Conservation (phyloP, 228 moss, liverwort and hornwort species). For the Sphagnum fallax region DNA sequence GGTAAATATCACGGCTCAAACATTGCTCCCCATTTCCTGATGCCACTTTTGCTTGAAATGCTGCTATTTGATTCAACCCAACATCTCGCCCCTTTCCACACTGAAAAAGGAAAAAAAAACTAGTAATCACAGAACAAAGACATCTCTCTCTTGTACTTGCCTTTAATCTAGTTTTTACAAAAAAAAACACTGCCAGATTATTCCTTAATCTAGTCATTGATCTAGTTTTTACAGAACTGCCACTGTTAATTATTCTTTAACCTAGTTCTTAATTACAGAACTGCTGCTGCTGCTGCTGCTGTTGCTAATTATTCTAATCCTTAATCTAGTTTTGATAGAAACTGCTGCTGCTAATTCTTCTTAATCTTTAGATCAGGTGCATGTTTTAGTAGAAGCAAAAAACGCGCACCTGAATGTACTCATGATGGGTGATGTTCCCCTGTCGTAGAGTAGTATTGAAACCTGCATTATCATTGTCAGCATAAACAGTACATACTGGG, state of each 20-base stretch:
- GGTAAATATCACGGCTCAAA: conserved; percentile 87
- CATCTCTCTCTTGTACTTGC: not conserved
- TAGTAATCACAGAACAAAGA: too few species aligned
- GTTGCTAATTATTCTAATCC: too few species aligned
- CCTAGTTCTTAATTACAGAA: too few species aligned
- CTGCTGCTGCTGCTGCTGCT: too few species aligned
- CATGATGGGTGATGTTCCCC: conserved; percentile 94
- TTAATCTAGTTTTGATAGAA: too few species aligned
- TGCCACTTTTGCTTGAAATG: conserved; percentile 80
- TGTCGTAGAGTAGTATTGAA: conserved; percentile 91
- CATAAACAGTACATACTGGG: not conserved
- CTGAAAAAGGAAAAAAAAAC: conserved; percentile 20
- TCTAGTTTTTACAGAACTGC: too few species aligned
- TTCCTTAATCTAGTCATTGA: too few species aligned
- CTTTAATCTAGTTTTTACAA: not conserved
- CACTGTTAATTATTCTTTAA: too few species aligned
- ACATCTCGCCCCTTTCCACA: conserved; percentile 98
- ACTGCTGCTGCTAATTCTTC: too few species aligned
- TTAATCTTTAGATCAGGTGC: too few species aligned
- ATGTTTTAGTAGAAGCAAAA: not conserved
- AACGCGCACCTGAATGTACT: conserved; percentile 84
- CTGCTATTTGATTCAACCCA: conserved; percentile 96
- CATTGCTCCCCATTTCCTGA: conserved; percentile 95
- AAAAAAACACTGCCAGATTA: too few species aligned
- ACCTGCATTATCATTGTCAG: conserved; percentile 31